Base-by-base conservation (phyloP, 805 yeast genomes). In the Kazachstania taianensis region DNA sequence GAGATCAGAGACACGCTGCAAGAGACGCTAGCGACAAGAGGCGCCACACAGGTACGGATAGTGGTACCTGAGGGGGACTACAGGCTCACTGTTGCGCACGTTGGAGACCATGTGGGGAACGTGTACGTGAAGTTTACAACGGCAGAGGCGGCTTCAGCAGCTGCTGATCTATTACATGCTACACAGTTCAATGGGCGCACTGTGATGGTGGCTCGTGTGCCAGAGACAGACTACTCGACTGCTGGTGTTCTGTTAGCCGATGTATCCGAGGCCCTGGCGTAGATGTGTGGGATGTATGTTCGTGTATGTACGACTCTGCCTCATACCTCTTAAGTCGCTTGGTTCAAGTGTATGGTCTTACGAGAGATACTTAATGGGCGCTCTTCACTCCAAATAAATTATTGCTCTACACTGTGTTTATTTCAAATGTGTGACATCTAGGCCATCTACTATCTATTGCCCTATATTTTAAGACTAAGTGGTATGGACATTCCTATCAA, bases 91-190 rank as follows among this genome's bases (percentile, higher is more conserved):
- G 48, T 68, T 44, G 62, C 67, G 52, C 46, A 48, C 32, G 37
- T 72, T 59, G 38, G 69, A 61, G 32, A 79, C 2, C 83, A 81
- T 5, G 67, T 78, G 32, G 95, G 96, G 0, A 78, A 73, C 42
- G 67, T 85, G 0, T 85, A 67, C 53, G 73, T 82, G 16, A 74
- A 78, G 53, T 86, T 81, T 56, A 66, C 64, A 1, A 61, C 63
- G 9, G 57, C 64, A 2, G 70, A 69, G 2, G 57, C 60, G 2
- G 78, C 94, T 1, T 52, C 61, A 5, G 53, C 57, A 7, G 94
- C 92, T 0, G 61, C 74, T 57, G 40, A 57, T 7, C 69, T 65
- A 7, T 46, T 84, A 13, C 74, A 80, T 7, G 94, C 94, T 1
- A 59, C 78, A 35, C 57, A 59, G 35, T 86, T 77, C 50, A 73